These are phyloP conservation scores for Sanghuangporus weigelae DNA, from an alignment of 1,284 basidiomycete genomes.

Conservation along the genomic window DNA sequence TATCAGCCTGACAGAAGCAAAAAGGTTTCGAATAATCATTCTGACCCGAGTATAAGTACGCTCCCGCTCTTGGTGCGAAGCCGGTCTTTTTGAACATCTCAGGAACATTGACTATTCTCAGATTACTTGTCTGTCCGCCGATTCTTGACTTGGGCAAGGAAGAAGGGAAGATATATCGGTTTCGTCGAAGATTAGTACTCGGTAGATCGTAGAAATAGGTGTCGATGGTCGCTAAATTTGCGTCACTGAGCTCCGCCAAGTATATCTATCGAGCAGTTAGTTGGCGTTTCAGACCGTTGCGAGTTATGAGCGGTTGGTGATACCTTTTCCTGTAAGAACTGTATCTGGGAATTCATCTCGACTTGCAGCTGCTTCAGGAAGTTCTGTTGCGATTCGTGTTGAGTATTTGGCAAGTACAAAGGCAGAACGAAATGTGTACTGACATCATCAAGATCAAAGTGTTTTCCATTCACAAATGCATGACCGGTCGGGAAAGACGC, in stretches of 20 bases:
- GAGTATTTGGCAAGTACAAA: background rate
- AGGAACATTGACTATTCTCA: conserved; percentile 49
- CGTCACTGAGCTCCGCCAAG: conserved; percentile 54
- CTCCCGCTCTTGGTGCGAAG: conserved; percentile 32
- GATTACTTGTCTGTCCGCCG: conserved; percentile 34
- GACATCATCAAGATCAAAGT: conserved; percentile 68
- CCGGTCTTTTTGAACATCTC: conserved; percentile 41
- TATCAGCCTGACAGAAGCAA: background rate
- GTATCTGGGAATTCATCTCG: conserved; percentile 56
- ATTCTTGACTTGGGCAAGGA: background rate
- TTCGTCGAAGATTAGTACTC: conserved; percentile 62
- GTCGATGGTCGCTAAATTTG: conserved; percentile 45
- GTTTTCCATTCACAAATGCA: conserved; percentile 86
- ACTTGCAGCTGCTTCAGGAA: conserved; percentile 62
- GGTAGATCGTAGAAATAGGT: conserved; percentile 91
- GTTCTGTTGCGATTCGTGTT: conserved; percentile 37
- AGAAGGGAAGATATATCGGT: conserved; percentile 58
- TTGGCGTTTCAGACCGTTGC: background rate
- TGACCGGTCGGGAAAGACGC: conserved; percentile 45
- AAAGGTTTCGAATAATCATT: background rate
- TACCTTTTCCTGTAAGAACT: conserved; percentile 70
- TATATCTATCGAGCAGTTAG: conserved; percentile 47
- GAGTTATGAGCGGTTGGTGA: conserved; percentile 20
- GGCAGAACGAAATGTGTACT: conserved; percentile 25
- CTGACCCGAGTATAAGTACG: conserved; percentile 64